Percentiles rank a stretch among this genome's conserved stretches.
Conservation (phyloP, 495 filamentous ascomycete genomes). For the Penicillium mononematosum region DNA sequence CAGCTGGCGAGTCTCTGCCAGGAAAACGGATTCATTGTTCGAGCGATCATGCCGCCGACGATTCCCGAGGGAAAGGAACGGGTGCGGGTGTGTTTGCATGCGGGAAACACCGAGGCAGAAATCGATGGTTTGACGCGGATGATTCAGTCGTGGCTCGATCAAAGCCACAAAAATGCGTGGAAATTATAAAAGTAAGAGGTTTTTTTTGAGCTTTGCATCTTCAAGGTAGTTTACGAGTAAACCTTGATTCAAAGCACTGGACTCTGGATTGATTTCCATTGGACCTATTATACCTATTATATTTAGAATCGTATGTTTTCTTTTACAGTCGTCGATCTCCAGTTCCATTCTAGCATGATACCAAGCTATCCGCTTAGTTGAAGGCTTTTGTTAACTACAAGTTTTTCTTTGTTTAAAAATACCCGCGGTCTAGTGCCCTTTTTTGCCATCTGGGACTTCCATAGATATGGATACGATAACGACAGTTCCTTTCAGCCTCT, state of each 20-base stretch:
- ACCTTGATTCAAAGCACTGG: not conserved
- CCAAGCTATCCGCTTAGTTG: too few species aligned
- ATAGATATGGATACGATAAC: too few species aligned
- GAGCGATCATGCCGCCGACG: slow-evolving; percentile 50
- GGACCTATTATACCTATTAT: not conserved
- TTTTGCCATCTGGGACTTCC: too few species aligned
- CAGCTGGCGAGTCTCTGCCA: slow-evolving; percentile 37
- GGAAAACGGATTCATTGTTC: slow-evolving; percentile 34
- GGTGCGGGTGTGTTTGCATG: slow-evolving; percentile 52
- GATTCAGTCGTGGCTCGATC: slow-evolving; percentile 43
- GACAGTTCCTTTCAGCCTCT: too few species aligned
- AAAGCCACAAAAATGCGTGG: slow-evolving; percentile 14
- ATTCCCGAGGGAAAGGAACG: slow-evolving; percentile 49
- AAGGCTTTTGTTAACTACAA: too few species aligned
- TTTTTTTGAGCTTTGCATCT: not conserved
- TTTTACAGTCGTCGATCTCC: too few species aligned
- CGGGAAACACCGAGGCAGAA: slow-evolving; percentile 47
- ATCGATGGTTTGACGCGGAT: slow-evolving; percentile 43
- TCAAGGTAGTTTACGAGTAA: not conserved
- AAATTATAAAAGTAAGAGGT: slow-evolving; percentile 17
- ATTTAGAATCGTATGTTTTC: not conserved
- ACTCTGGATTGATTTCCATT: not conserved
- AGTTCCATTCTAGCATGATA: too few species aligned
- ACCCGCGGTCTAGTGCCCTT: too few species aligned
- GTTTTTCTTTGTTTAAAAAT: too few species aligned